Conservation (phyloP, 192 early-diverging fungal genomes). For the Coemansia sp. region DNA sequence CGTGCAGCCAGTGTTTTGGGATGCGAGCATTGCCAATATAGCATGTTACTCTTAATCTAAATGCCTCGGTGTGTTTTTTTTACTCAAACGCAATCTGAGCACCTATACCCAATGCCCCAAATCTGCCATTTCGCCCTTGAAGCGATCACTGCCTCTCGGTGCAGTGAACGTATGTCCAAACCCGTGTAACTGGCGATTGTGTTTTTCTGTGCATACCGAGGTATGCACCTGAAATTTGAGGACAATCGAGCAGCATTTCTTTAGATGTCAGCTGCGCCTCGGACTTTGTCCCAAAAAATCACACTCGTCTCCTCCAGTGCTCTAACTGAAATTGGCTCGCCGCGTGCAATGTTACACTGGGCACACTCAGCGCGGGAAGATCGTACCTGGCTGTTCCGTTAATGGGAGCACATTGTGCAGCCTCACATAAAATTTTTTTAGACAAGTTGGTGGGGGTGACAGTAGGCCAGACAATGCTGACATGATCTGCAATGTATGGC, state of each 20-base stretch:
- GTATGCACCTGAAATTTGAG: neutral
- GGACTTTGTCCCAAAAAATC: neutral
- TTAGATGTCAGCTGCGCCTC: conserved; percentile 1
- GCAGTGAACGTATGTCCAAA: neutral
- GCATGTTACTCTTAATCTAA: neutral
- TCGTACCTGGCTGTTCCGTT: neutral
- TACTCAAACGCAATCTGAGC: neutral
- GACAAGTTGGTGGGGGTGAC: neutral
- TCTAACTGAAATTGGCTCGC: neutral
- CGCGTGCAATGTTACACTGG: neutral
- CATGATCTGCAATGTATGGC: conserved; percentile 7
- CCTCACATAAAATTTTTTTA: neutral
- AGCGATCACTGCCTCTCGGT: neutral
- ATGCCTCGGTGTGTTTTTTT: no score
- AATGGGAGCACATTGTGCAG: neutral
- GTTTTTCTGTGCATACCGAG: neutral
- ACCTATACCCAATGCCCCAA: neutral
- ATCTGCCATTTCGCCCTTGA: neutral
- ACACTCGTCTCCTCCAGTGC: neutral
- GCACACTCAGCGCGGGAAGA: neutral
- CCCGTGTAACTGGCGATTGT: neutral
- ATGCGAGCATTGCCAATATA: neutral
- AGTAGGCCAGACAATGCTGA: neutral
- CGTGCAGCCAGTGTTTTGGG: conserved; percentile 3
- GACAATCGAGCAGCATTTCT: neutral